Evolutionary conservation across 2,329 filamentous ascomycete species (phyloP), one percentile per base, ranked within the genome.

Genomic region (Boeremia exigua): DNA sequence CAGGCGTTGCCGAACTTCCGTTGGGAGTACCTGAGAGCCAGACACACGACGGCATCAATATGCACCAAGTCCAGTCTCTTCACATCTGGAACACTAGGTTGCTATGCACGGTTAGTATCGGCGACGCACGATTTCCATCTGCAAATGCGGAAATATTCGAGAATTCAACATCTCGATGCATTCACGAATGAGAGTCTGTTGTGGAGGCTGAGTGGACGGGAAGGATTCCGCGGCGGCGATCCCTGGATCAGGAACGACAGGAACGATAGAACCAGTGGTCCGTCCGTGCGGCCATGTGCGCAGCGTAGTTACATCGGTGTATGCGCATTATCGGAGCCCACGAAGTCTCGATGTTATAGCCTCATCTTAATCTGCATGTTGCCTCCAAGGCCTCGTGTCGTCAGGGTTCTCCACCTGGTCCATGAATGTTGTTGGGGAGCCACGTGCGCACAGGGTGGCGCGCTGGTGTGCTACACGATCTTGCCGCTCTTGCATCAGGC

Each of bases 201-300:
- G 42, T 15, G 39, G 8, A 42, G 37, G 37, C 39, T 42, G 23
- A 8, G 25, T 33, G 14, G 25, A 6, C 34, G 46, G 53, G 40
- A 40, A 36, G 46, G 42, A 42, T 56, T 56, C 42, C 47, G 54
- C 32, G 8, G 34, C 30, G 36, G 14, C 30, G 54, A 56, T 56
- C 48, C 17, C 10, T 19, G 3, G 10, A 19, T 28, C 47, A 29
- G 53, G 42, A 50, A 39, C 37, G 14, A 23, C 27, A 33, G 48
- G 48, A 56, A 39, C 34, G 32, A 45, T 52, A 14, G 37, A 56
- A 48, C 48, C n/a, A 8, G 2, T 56, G 48, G 43, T 39, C 48
- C 14, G 54, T 56, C 42, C 54, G 30, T 28, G 36, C 40, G 34
- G 32, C 27, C 14, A 42, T 28, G 43, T 14, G 30, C 34, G 19